A percentile compares a stretch with the other conserved stretches of the same genome.
Evolutionary conservation across 2,329 filamentous ascomycete species (phyloP).

Genomic region (Xylaria sp.): DNA sequence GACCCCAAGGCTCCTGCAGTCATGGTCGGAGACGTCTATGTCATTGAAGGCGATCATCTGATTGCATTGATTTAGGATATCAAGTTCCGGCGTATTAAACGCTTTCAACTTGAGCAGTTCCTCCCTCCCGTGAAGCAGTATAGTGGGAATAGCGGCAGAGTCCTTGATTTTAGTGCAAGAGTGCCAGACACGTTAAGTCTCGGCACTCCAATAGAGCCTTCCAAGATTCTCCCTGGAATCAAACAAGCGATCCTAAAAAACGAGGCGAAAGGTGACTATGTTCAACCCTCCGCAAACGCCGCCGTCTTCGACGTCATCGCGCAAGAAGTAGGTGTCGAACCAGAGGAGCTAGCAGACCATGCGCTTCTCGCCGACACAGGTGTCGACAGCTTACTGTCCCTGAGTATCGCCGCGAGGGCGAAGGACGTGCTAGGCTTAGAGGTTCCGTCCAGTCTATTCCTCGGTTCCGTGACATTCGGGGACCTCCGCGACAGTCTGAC

Average conservation of each 20-base stretch:
- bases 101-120: slow-evolving; percentile 36
- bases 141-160: background rate
- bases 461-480: slow-evolving; percentile 9
- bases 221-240: background rate
- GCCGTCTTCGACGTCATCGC: slow-evolving; percentile 23
- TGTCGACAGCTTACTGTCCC: slow-evolving; percentile 21
- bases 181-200: background rate
- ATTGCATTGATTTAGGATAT: slow-evolving; percentile 43
- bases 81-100: slow-evolving; percentile 44
- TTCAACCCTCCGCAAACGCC: background rate
- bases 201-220: background rate
- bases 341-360: slow-evolving; percentile 18
- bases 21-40: slow-evolving; percentile 44
- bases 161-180: background rate
- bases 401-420: slow-evolving; percentile 25
- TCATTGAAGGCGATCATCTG: slow-evolving; percentile 42
- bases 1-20: slow-evolving; percentile 34
- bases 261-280: background rate
- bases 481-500: slow-evolving; percentile 5
- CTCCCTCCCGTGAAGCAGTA: slow-evolving; percentile 14
- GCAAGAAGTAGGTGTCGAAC: slow-evolving; percentile 22
- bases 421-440: slow-evolving; percentile 4
- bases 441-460: slow-evolving; percentile 19
- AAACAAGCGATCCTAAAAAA: background rate
- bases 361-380: slow-evolving; percentile 19